Evolutionary conservation across 2,329 filamentous ascomycete species (phyloP), one percentile per base, ranked within the genome.

Genomic region (Curvularia sp.): DNA sequence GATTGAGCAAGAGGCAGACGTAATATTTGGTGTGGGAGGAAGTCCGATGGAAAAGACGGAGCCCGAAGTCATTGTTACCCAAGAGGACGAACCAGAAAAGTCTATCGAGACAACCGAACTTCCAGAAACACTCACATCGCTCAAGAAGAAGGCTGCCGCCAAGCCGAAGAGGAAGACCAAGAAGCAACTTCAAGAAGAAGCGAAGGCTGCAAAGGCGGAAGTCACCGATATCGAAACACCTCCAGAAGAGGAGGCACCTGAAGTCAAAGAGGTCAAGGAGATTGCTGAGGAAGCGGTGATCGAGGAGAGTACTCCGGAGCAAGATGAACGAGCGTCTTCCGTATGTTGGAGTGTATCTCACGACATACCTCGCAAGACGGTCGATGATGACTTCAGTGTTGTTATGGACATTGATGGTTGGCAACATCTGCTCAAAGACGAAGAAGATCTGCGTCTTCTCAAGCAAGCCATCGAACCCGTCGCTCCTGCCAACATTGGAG

Each of bases 1-100:
- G 76, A 87, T 91, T 49, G 90, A 89, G 68, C 94, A 93, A 80
- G 92, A 92, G 73, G 91, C 93, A 57, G 91, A 94, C 67, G 90
- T 92, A 67, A 82, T 94, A 5, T 77, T 77, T 64, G 79, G 81
- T 26, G 67, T 79, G 31, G 77, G 80, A 50, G 82, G 82, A 58
- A 67, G 75, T 10, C 73, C 79, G 4, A 80, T 83, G 57, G 82
- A 82, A 56, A 76, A 76, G 67, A 72, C 72, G 52, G 71, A 73
- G 41, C 70, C 72, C 28, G 68, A 72, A 51, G 70, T 75, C 26
- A 67, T 75, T 51, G 61, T 76, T 50, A 74, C 70, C 8, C 82
- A 83, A 8, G 76, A 82, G 20, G 80, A 85, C 28, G 77, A 79
- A 41, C 69, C 70, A 33, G 65, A 69, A 51, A 71, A 76, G 58